phyloP scores from a whole-genome alignment of 345 rosid genomes.

The Carallia brachiata region DNA sequence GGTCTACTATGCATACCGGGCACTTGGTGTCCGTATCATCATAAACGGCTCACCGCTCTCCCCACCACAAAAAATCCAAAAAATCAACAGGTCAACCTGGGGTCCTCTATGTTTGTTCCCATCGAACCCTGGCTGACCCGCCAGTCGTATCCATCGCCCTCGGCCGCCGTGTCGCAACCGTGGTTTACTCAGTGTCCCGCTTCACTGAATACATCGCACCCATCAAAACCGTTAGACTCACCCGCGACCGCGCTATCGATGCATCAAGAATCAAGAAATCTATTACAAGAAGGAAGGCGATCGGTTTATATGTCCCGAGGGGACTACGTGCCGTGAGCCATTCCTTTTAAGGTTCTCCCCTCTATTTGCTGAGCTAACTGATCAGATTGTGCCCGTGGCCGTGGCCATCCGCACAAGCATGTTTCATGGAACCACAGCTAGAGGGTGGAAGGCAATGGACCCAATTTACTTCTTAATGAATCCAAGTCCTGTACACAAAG shows the following conservation, averaged over 20 bases:
- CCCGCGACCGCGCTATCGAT: slow-evolving; percentile 58
- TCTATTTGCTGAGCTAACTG: slow-evolving; percentile 66
- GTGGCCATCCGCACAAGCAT: slow-evolving; percentile 65
- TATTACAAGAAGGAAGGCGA: slow-evolving; percentile 66
- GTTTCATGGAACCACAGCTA: slow-evolving; percentile 83
- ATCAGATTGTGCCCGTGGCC: slow-evolving; percentile 74
- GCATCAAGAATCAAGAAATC: slow-evolving; percentile 61
- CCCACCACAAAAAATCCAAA: slow-evolving; percentile 44
- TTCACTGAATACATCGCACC: slow-evolving; percentile 77
- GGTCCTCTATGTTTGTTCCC: slow-evolving; percentile 71
- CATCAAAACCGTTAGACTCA: slow-evolving; percentile 66
- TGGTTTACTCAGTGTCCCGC: slow-evolving; percentile 74
- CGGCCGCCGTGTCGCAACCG: slow-evolving; percentile 70
- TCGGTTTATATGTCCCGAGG: slow-evolving; percentile 75
- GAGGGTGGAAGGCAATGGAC: slow-evolving; percentile 92
- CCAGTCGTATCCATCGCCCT: slow-evolving; percentile 65
- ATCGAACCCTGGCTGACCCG: slow-evolving; percentile 72
- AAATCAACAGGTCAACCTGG: slow-evolving; percentile 52
- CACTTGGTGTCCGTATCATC: slow-evolving; percentile 60
- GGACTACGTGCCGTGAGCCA: slow-evolving; percentile 85
- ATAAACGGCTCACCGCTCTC: slow-evolving; percentile 70
- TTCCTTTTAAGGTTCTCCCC: slow-evolving; percentile 69
- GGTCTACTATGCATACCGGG: slow-evolving; percentile 49
- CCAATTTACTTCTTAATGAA: slow-evolving; percentile 89
- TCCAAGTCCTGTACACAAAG: slow-evolving; percentile 79